A percentile compares a stretch with the other conserved stretches of the same genome.
These are phyloP conservation scores for Cymbopogon citratus DNA, from an alignment of 176 grass and related monocot genomes.

Conservation along the genomic window DNA sequence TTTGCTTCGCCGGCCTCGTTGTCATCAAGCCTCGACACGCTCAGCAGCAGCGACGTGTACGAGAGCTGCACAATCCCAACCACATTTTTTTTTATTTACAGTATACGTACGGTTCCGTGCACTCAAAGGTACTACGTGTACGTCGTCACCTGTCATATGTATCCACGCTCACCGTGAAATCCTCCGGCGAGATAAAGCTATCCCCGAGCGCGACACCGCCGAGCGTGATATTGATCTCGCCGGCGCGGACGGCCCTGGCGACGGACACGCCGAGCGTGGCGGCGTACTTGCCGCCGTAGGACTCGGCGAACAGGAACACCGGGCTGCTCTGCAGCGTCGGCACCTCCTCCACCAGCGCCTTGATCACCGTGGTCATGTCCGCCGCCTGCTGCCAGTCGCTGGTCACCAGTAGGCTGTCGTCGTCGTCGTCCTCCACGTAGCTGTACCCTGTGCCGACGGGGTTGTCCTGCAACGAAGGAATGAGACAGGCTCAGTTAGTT, in stretches of 20 bases:
- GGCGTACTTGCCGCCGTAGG: conserved; percentile 69
- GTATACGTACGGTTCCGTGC: neutral
- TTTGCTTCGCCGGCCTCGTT: conserved; percentile 41
- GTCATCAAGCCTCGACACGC: conserved; percentile 61
- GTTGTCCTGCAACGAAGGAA: conserved; percentile 51
- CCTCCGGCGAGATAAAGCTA: conserved; percentile 66
- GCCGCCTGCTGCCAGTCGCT: conserved; percentile 48
- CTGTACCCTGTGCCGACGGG: conserved; percentile 80
- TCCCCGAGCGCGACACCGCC: conserved; percentile 67
- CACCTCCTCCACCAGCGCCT: conserved; percentile 36
- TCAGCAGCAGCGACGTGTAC: conserved; percentile 52
- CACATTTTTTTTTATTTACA: too few relatives aligned
- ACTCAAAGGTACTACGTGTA: neutral
- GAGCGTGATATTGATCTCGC: conserved; percentile 50
- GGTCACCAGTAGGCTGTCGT: conserved; percentile 40
- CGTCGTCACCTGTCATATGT: neutral
- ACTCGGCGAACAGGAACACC: conserved; percentile 59
- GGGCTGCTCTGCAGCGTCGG: conserved; percentile 42
- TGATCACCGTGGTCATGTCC: conserved; percentile 45
- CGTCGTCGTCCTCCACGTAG: conserved; percentile 45
- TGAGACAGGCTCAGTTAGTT: neutral
- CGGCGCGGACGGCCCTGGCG: conserved; percentile 34
- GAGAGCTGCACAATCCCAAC: conserved; percentile 51
- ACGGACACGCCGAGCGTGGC: conserved; percentile 46
- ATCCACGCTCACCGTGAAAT: conserved; percentile 63